These are phyloP conservation scores for Trichocladium antarcticum DNA, from an alignment of 495 filamentous ascomycete genomes.

Conservation along the genomic window DNA sequence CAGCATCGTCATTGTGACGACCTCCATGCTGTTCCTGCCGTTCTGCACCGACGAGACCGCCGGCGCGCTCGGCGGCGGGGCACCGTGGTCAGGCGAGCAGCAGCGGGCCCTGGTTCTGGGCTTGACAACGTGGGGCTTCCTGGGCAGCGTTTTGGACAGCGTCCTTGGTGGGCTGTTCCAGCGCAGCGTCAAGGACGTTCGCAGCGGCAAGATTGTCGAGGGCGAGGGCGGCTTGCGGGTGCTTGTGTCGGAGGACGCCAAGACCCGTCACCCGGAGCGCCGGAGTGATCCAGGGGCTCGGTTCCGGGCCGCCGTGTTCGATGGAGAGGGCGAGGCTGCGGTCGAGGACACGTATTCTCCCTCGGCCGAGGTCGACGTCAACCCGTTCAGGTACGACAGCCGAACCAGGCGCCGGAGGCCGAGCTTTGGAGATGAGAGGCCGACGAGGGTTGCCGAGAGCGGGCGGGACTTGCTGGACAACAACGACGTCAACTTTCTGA, in stretches of 20 bases:
- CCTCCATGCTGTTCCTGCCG: conserved; percentile 55
- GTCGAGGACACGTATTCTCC: conserved; percentile 26
- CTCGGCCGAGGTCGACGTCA: conserved; percentile 15
- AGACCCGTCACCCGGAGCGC: conserved; percentile 4
- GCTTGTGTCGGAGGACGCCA: conserved; percentile 27
- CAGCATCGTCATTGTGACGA: conserved; percentile 56
- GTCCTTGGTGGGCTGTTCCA: conserved; percentile 78
- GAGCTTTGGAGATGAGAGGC: conserved; percentile 45
- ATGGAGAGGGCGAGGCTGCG: conserved; percentile 26
- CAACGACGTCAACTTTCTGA: conserved; percentile 84
- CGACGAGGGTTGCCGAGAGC: conserved; percentile 59
- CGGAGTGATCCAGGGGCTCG: conserved; percentile 17
- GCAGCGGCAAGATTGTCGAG: conserved; percentile 79
- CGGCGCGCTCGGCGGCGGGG: conserved; percentile 25
- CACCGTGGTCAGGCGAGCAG: conserved; percentile 38
- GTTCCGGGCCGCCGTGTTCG: conserved; percentile 28
- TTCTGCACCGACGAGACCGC: conserved; percentile 44
- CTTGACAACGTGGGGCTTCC: conserved; percentile 56
- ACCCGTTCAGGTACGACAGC: conserved; percentile 30
- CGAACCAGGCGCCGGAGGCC: conserved; percentile 33
- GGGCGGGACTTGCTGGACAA: conserved; percentile 78
- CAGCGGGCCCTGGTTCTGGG: conserved; percentile 46
- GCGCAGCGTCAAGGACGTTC: conserved; percentile 72
- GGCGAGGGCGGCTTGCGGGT: conserved; percentile 75
- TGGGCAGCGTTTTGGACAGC: conserved; percentile 78